Evolutionary conservation across 257 asterid species (phyloP).

Genomic region (Solanum chmielewskii): DNA sequence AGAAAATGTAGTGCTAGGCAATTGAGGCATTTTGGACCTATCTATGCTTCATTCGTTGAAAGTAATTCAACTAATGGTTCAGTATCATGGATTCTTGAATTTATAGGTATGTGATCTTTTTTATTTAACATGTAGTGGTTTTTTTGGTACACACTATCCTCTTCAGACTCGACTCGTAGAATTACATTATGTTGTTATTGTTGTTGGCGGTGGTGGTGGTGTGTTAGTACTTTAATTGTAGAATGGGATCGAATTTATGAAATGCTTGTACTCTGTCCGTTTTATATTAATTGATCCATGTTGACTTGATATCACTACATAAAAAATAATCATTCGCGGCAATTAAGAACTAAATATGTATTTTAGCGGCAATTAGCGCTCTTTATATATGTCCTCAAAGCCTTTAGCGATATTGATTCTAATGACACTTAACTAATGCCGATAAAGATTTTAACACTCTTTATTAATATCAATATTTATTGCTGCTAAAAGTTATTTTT

Average conservation of each 20-base stretch:
- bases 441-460: too few species aligned
- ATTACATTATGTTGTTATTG: neutral
- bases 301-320: neutral
- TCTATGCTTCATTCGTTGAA: conserved; percentile 38
- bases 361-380: too few species aligned
- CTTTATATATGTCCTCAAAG: too few species aligned
- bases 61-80: conserved; percentile 18
- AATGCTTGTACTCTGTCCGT: neutral
- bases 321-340: too few species aligned
- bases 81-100: conserved; percentile 71
- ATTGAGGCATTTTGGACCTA: conserved; percentile 35
- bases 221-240: neutral
- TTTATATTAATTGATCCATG: neutral
- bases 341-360: too few species aligned
- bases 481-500: too few species aligned
- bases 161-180: neutral
- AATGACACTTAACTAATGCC: too few species aligned
- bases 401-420: too few species aligned
- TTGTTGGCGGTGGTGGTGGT: neutral
- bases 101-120: conserved; percentile 38
- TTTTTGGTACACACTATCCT: neutral
- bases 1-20: conserved; percentile 21
- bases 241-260: neutral
- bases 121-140: neutral
- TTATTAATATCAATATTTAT: too few species aligned